Conservation (phyloP, 179 eudicot genomes). For the Nepenthes alata region DNA sequence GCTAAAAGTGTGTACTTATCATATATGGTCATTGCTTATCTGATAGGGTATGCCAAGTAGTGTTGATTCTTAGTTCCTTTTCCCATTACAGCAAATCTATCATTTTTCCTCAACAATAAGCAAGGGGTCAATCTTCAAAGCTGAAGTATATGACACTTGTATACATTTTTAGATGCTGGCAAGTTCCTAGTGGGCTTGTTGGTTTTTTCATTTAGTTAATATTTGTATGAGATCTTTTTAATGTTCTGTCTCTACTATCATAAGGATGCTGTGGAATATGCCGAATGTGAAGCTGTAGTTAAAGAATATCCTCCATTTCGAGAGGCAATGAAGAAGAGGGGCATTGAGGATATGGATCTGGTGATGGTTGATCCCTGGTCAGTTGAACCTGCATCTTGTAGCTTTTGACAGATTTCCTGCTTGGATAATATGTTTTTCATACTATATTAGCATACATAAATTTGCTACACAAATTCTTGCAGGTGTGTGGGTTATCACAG, state of each 20-base stretch:
- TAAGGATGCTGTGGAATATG: slow-evolving; percentile 68
- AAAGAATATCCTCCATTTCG: slow-evolving; percentile 53
- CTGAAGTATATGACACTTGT: no score
- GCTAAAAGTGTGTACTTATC: no score
- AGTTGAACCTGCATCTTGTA: slow-evolving; percentile 13
- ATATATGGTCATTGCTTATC: no score
- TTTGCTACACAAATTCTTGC: slow-evolving; percentile 4
- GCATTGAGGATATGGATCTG: slow-evolving; percentile 66
- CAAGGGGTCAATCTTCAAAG: no score
- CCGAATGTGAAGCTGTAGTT: slow-evolving; percentile 69
- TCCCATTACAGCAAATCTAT: no score
- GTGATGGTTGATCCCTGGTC: slow-evolving; percentile 74
- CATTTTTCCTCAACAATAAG: no score
- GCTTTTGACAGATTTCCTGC: background rate
- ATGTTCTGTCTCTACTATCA: background rate
- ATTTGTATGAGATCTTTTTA: background rate
- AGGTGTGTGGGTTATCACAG: slow-evolving; percentile 71
- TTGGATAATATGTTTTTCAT: background rate
- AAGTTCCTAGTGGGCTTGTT: background rate
- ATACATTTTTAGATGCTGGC: no score
- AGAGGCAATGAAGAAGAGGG: slow-evolving; percentile 69
- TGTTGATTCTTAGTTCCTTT: no score
- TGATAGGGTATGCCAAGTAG: no score
- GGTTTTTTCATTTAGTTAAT: background rate
- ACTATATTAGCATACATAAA: background rate